A percentile compares a stretch with the other conserved stretches of the same genome.
Evolutionary conservation across 1,284 basidiomycete species (phyloP).

Genomic region (Cutaneotrichosporon spelunceum): DNA sequence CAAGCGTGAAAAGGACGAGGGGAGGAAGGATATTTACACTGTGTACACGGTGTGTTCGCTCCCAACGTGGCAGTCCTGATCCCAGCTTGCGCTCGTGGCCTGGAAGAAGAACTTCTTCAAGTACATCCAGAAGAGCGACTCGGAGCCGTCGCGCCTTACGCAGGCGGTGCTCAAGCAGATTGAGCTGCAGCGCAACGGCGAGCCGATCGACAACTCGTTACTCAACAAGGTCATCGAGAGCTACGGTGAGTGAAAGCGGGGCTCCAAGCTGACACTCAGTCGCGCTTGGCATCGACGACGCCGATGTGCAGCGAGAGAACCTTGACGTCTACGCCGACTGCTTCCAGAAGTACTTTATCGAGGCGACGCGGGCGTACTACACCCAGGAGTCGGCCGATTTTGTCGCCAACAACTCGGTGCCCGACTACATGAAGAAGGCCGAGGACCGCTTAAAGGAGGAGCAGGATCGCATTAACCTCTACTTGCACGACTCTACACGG

Average conservation of each 20-base stretch:
- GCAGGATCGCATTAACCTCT: constrained; percentile 90
- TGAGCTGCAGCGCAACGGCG: constrained; percentile 89
- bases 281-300: constrained; percentile 88
- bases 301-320: constrained; percentile 57
- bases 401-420: constrained; percentile 83
- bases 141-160: constrained; percentile 74
- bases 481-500: constrained; percentile 82
- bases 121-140: constrained; percentile 63
- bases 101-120: constrained; percentile 93
- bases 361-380: constrained; percentile 87
- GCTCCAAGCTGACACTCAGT: constrained; percentile 55
- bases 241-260: constrained; percentile 56
- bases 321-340: constrained; percentile 92
- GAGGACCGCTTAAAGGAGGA: constrained; percentile 91
- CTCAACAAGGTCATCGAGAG: constrained; percentile 96
- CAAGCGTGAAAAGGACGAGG: constrained; percentile 96
- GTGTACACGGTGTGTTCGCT: constrained; percentile 80
- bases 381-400: constrained; percentile 85
- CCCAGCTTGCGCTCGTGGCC: constrained; percentile 85
- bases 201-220: constrained; percentile 85
- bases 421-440: constrained; percentile 96
- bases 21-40: constrained; percentile 88
- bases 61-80: neutral
- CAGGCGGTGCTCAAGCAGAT: constrained; percentile 84
- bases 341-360: constrained; percentile 86